Evolutionary conservation across 345 rosid species (phyloP).

Genomic region (Limnanthes douglasii): DNA sequence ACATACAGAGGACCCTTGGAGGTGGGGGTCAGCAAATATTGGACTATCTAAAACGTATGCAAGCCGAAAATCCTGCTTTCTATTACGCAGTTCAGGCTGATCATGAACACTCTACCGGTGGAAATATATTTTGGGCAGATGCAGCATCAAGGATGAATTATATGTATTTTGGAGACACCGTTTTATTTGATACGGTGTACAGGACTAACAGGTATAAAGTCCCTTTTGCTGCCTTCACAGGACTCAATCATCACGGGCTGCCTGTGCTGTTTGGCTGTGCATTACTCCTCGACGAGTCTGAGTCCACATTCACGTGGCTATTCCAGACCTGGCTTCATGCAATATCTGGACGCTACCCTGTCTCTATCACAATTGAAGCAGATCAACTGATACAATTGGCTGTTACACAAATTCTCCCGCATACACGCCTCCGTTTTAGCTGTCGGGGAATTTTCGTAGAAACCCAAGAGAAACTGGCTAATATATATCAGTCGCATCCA

Average conservation of each 20-base stretch:
- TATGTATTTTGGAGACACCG: slow-evolving; percentile 42
- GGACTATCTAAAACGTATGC: slow-evolving; percentile 49
- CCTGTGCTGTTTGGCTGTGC: slow-evolving; percentile 71
- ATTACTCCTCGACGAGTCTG: slow-evolving; percentile 39
- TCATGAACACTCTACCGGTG: slow-evolving; percentile 16
- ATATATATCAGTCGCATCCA: slow-evolving; percentile 39
- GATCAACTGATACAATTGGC: slow-evolving; percentile 41
- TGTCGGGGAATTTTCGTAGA: slow-evolving; percentile 37
- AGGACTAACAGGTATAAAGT: slow-evolving; percentile 21
- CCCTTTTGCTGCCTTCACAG: slow-evolving; percentile 62
- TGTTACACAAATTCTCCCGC: slow-evolving; percentile 39
- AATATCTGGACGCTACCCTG: slow-evolving; percentile 46
- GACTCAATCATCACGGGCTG: slow-evolving; percentile 63
- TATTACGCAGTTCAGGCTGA: slow-evolving; percentile 39
- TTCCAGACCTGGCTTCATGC: slow-evolving; percentile 66
- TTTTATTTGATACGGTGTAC: slow-evolving; percentile 39
- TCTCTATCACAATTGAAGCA: slow-evolving; percentile 58
- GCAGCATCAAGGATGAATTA: slow-evolving; percentile 38
- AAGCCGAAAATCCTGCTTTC: slow-evolving; percentile 47
- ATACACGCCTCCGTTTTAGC: slow-evolving; percentile 40
- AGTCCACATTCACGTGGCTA: slow-evolving; percentile 52
- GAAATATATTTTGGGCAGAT: slow-evolving; percentile 67
- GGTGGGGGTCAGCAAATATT: slow-evolving; percentile 43
- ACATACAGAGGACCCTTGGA: slow-evolving; percentile 31
- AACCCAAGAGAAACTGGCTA: slow-evolving; percentile 47